Evolutionary conservation across 192 early-diverging fungal genomes (phyloP).

Genomic region (Coemansia pectinata): DNA sequence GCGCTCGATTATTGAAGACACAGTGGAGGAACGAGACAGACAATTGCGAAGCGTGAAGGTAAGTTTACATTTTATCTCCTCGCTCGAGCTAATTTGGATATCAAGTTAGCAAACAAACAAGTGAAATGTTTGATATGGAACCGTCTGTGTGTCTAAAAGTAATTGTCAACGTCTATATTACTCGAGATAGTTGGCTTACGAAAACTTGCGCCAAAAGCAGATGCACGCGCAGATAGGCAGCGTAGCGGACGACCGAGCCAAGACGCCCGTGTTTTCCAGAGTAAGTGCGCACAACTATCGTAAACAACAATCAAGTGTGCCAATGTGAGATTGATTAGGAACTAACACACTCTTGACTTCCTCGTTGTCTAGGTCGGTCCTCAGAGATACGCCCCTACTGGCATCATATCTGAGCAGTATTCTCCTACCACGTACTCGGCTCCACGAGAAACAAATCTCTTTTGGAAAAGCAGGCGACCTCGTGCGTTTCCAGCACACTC

Average conservation of each 20-base stretch:
- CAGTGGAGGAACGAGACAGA: conserved; percentile 54
- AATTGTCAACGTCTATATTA: background rate
- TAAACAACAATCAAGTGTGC: background rate
- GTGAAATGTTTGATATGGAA: background rate
- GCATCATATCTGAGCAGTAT: background rate
- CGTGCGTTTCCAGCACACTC: conserved; percentile 4
- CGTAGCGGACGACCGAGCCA: conserved; percentile 6
- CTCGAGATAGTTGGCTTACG: conserved; percentile 32
- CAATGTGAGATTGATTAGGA: background rate
- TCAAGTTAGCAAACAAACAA: background rate
- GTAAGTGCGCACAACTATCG: background rate
- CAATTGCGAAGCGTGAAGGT: conserved; percentile 59
- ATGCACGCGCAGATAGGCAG: background rate
- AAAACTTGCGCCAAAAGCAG: conserved; percentile 39
- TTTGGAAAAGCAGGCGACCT: conserved; percentile 1
- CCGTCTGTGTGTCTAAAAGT: background rate
- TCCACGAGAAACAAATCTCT: background rate
- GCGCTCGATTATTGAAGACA: conserved; percentile 18
- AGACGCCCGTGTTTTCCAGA: conserved; percentile 3
- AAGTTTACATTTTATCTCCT: background rate
- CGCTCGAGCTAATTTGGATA: background rate
- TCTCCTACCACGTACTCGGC: background rate
- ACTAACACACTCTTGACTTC: background rate
- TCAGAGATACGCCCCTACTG: background rate
- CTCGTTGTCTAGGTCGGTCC: background rate